Evolutionary conservation across 164 flowering plant species (phyloP).

Genomic region (Magnolia kwangsiensis): DNA sequence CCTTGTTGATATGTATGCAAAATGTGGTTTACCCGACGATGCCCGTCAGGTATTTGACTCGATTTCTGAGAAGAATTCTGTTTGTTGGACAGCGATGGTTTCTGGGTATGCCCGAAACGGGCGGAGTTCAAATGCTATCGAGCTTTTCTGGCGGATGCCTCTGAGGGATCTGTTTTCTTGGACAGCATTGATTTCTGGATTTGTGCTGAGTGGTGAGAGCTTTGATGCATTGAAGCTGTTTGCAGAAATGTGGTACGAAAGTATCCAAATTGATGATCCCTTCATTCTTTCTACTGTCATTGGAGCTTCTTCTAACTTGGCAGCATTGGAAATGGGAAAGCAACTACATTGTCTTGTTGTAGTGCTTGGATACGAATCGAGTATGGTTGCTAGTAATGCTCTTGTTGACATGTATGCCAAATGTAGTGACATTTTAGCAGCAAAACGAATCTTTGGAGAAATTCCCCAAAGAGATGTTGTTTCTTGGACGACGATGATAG

Average conservation of each 20-base stretch:
- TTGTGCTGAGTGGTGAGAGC: slow-evolving; percentile 60
- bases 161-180: slow-evolving; percentile 48
- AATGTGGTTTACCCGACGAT: slow-evolving; percentile 51
- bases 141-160: slow-evolving; percentile 41
- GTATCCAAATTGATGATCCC: slow-evolving; percentile 50
- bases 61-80: slow-evolving; percentile 35
- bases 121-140: slow-evolving; percentile 45
- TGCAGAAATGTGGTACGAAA: slow-evolving; percentile 49
- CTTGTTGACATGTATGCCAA: slow-evolving; percentile 85
- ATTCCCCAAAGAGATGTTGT: slow-evolving; percentile 56
- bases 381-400: slow-evolving; percentile 58
- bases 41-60: slow-evolving; percentile 56
- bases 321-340: slow-evolving; percentile 58
- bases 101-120: slow-evolving; percentile 68
- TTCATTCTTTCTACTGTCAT: slow-evolving; percentile 63
- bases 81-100: slow-evolving; percentile 75
- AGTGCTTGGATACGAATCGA: slow-evolving; percentile 57
- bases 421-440: slow-evolving; percentile 65
- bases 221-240: slow-evolving; percentile 44
- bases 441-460: slow-evolving; percentile 40
- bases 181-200: slow-evolving; percentile 85
- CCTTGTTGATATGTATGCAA: slow-evolving; percentile 79
- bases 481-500: slow-evolving; percentile 89
- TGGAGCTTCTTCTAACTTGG: slow-evolving; percentile 65
- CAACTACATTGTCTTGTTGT: slow-evolving; percentile 66